Base-by-base conservation (phyloP, 768 basidiomycete genomes). In the Tulasnella sp. region DNA sequence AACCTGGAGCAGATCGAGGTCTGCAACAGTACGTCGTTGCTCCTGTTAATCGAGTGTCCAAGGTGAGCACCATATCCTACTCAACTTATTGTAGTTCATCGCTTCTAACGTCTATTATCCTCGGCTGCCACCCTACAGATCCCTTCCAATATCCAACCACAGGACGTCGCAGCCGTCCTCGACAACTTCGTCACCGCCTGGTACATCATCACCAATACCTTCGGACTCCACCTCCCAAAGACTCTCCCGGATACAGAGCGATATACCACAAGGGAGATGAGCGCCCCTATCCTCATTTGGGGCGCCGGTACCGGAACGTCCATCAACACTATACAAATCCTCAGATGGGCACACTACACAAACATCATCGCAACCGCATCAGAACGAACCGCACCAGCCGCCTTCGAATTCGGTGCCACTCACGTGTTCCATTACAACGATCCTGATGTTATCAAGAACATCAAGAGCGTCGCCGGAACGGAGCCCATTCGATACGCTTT, bases 221-320 rank as follows among this genome's bases (percentile, higher is more conserved):
- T 80, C 68, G 49, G 83, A 54, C 80, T 87, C n/a, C 81, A 79
- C 4, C 80, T 86, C 31, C 85, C 85, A 8, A 40, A 81, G 14
- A 70, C 79, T 1, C 83, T 85, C 74, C 84, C 85, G 1, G 78
- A 81, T 0, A 71, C 80, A 0, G 36, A 17, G 38, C 38, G 17
- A 14, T 25, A 37, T 14, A 72, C 77, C 0, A 42, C 77, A 81
- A 40, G 40, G 29, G 71, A 49, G n/a, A 54, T 42, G 17, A 74
- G 81, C 29, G 79, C 78, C 0, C 83, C 86, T 1, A 85, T 87
- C 72, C 82, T 87, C 1, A 79, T 87, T 29, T 87, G 86, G 76
- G 86, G 86, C 37, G 85, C 83, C 14, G 85, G 86, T 5, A 80
- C 86, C 22, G 84, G 83, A n/a, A 77, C 83, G 8, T 86, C 85